Evolutionary conservation across 2,329 filamentous ascomycete genomes (phyloP).

Genomic region (Chaetomiaceae sp.): DNA sequence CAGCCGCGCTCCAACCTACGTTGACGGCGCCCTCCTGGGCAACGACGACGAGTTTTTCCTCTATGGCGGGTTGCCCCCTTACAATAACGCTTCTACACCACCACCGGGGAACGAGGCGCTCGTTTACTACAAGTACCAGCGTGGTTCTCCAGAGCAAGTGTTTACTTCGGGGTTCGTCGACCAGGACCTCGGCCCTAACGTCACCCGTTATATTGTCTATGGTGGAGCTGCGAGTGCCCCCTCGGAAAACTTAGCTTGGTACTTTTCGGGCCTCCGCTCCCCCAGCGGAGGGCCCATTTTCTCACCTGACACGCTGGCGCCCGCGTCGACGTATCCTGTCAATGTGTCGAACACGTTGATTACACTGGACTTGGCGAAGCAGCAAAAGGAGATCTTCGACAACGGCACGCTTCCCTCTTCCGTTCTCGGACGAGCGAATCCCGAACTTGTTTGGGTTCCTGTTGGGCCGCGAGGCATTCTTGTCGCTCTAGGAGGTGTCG

Average conservation of each 20-base stretch:
- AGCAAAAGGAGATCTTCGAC: conserved; percentile 46
- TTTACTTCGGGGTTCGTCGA: conserved; percentile 41
- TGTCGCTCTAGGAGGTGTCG: conserved; percentile 70
- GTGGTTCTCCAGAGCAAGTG: conserved; percentile 38
- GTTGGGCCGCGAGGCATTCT: conserved; percentile 71
- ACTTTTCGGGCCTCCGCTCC: conserved; percentile 59
- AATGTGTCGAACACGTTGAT: conserved; percentile 52
- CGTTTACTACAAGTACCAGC: conserved; percentile 47
- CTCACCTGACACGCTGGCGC: conserved; percentile 16
- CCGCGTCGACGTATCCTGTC: conserved; percentile 34
- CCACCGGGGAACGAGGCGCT: conserved; percentile 41
- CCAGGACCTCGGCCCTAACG: conserved; percentile 34
- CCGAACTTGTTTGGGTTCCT: conserved; percentile 68
- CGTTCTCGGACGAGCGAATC: conserved; percentile 52
- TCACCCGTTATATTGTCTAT: conserved; percentile 58
- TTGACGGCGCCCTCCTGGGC: conserved; percentile 58
- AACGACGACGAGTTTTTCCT: conserved; percentile 59
- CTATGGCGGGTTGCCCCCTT: conserved; percentile 51
- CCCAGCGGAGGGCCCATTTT: conserved; percentile 45
- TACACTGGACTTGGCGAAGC: conserved; percentile 51
- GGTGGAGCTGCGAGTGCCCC: conserved; percentile 59
- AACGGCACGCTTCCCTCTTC: conserved; percentile 47
- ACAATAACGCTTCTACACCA: conserved; percentile 30
- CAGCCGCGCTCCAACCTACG: conserved; percentile 49
- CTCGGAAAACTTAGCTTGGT: conserved; percentile 65